phyloP scores from a whole-genome alignment of 2,329 filamentous ascomycete species.

The Colletotrichum sp. region DNA sequence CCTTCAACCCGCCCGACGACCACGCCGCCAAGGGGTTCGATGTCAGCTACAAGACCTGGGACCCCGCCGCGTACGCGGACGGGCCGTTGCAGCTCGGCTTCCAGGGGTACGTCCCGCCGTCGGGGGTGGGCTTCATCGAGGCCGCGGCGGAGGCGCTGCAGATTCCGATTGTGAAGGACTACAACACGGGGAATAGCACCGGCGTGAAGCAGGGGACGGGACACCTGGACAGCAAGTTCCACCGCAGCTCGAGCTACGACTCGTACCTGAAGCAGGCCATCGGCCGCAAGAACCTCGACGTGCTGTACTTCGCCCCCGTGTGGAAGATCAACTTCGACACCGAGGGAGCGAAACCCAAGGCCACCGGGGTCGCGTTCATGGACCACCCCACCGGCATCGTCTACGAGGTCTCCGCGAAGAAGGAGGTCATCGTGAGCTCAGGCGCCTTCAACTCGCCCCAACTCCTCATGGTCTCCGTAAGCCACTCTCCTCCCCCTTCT shows the following conservation, averaged over 20 bases:
- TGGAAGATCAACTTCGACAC: constrained; percentile 22
- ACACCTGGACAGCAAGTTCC: constrained; percentile 24
- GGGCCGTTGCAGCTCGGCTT: constrained; percentile 28
- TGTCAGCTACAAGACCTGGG: constrained; percentile 28
- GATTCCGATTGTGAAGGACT: constrained; percentile 28
- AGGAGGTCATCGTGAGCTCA: constrained; percentile 19
- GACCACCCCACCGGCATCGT: constrained; percentile 25
- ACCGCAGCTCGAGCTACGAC: constrained; percentile 30
- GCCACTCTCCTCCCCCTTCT: background rate
- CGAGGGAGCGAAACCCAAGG: constrained; percentile 22
- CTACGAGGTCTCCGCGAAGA: constrained; percentile 19
- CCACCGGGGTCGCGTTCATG: constrained; percentile 27
- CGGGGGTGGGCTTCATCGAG: constrained; percentile 30
- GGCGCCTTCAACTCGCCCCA: constrained; percentile 23
- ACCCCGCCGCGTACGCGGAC: constrained; percentile 27
- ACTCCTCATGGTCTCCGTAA: constrained; percentile 22
- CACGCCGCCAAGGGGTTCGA: constrained; percentile 26
- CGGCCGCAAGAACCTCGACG: constrained; percentile 26
- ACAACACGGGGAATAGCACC: constrained; percentile 29
- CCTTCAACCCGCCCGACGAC: constrained; percentile 26
- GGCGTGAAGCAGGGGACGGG: constrained; percentile 32
- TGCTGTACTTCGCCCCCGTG: constrained; percentile 28
- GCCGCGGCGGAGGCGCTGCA: constrained; percentile 23
- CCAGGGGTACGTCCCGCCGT: constrained; percentile 32
- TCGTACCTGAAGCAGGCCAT: constrained; percentile 25